These are phyloP conservation scores for Neodidymelliopsis sp. DNA, from an alignment of 2,329 filamentous ascomycete genomes.

Conservation along the genomic window DNA sequence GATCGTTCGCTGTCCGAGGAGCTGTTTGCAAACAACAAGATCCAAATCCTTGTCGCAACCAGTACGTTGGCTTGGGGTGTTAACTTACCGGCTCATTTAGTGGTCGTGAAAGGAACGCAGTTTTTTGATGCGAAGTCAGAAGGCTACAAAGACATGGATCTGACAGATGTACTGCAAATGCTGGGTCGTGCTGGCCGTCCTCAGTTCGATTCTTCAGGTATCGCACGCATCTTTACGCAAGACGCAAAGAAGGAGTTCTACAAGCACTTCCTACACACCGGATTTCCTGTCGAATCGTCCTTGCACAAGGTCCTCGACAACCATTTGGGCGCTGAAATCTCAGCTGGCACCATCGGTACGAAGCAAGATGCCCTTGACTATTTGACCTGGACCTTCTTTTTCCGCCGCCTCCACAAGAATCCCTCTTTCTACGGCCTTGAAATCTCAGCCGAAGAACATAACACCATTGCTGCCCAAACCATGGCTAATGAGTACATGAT, in stretches of 20 bases:
- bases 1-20: slow-evolving; percentile 93
- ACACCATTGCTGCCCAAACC: slow-evolving; percentile 82
- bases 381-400: slow-evolving; percentile 99
- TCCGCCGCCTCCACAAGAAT: slow-evolving; percentile 95
- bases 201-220: slow-evolving; percentile 94
- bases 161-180: slow-evolving; percentile 98
- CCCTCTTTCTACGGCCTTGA: slow-evolving; percentile 97
- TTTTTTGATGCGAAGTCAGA: slow-evolving; percentile 98
- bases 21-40: slow-evolving; percentile 96
- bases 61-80: slow-evolving; percentile 98
- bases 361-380: slow-evolving; percentile 99
- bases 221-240: slow-evolving; percentile 96
- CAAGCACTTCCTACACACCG: slow-evolving; percentile 98
- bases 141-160: slow-evolving; percentile 97
- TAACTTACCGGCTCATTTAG: slow-evolving; percentile 93
- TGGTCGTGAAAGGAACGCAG: slow-evolving; percentile 97
- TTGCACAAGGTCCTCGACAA: slow-evolving; percentile 97
- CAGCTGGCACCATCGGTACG: slow-evolving; percentile 87
- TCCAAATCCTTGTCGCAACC: slow-evolving; percentile 94
- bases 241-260: slow-evolving; percentile 99
- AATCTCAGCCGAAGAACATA: slow-evolving; percentile 91
- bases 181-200: slow-evolving; percentile 92
- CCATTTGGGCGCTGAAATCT: slow-evolving; percentile 93
- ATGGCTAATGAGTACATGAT: slow-evolving; percentile 95
- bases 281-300: slow-evolving; percentile 96